Base-by-base conservation (phyloP, 345 rosid genomes). In the Physaria fendleri region DNA sequence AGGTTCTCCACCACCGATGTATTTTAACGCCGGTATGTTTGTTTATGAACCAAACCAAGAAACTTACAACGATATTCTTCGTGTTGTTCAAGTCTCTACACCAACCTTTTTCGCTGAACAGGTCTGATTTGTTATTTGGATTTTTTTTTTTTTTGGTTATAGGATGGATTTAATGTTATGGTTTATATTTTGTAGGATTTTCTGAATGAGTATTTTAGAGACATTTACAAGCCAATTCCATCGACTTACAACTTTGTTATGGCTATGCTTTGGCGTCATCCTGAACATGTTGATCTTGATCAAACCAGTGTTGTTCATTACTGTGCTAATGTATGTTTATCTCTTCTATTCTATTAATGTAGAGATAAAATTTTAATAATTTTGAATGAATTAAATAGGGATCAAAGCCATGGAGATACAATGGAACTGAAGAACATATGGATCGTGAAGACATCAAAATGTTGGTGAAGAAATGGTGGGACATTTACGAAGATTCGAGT, bases 251-350 rank as follows among this genome's bases (percentile, higher is more conserved):
- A 82, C 32, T 77, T 85, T 16, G 80, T 82, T 3, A 2, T 77
- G 42, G 92, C 88, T 50, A 64, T 82, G 82, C 72, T 82, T 1
- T 85, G 92, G 92, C 88, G 85, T 44, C 92, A 85, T 39, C 92
- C 79, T n/a, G 82, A 82, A 40, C 68, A 74, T 23, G 17, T 85
- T 1, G 80, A 82, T 46, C 37, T 80, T 8, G 78, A 74, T 20
- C 44, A 75, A 53, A 73, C 70, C 20, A 78, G 72, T 42, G 92
- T 85, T 18, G 88, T 76, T 56, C 88, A 85, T 27, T 80, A 80
- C 13, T 82, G 88, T 73, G 85, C 85, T 27, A 77, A 64, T 13
- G 84, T 85, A 69, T 46, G 80, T 52, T 12, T 5, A 10, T 12
- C 29, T 7, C 40, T 28, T 28, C 18, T 0, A 35, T 24, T 8